Base-by-base conservation (phyloP, 2,329 filamentous ascomycete species). In the Exophiala bonariae region DNA sequence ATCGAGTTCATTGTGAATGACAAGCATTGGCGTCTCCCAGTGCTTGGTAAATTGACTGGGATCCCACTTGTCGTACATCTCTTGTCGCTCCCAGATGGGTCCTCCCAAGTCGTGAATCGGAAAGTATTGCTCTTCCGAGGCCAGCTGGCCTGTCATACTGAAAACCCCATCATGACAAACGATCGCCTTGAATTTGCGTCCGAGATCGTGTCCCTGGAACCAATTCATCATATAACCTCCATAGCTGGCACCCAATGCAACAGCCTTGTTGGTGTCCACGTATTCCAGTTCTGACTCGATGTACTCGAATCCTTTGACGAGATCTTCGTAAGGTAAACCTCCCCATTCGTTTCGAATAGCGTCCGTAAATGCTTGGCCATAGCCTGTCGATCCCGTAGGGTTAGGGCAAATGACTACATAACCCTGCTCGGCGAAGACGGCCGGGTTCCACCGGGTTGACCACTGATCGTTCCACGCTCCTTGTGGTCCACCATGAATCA, bases 1-100 rank as follows among this genome's bases (percentile, higher is more conserved):
- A 66, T 97, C 92, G 23, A 93, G 77, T 60, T 93, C 89, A 61
- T 83, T 92, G 68, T 97, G 92, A 44, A 97, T 90, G 51, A 95
- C 83, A 52, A 99, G 75, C 68, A 93, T 85, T 1, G 93, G 93
- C 1, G 91, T 96, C 1, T 79, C 73, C 91, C 91, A 96, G 57
- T 92, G 77, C 28, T 76, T 67, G 0, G 77, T 73, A 58, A 77
- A 75, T 3, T 68, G 67, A 14, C 72, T 74, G 0, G 81, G 81
- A 59, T 84, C 80, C 77, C 79, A 84, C 39, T 73, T 64, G 19
- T 69, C 67, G 78, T 80, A 83, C 7, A 67, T 67, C 38, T 75
- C 69, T 3, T 66, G 71, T 2, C 70, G 64, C 42, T 74, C 71
- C 75, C 76, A 79, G 28, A 76, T 66, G 0, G 70, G 66, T 1